A percentile compares a stretch with the other conserved stretches of the same genome.
phyloP scores from a whole-genome alignment of 2,329 filamentous ascomycete species.

The Phyllosticta citriasiana region DNA sequence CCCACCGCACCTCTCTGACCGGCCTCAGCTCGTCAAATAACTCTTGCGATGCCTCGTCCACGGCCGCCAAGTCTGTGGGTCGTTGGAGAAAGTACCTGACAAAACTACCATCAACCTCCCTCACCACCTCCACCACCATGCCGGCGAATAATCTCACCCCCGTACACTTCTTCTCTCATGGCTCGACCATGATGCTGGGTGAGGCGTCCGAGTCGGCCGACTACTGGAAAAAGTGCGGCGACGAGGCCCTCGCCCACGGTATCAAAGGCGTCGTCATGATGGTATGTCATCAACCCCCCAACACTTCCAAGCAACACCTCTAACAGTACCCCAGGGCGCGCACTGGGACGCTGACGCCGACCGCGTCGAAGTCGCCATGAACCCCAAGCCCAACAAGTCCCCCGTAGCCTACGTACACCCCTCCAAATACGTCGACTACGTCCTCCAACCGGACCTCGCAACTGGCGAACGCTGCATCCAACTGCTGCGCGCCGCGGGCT shows the following conservation, averaged over 20 bases:
- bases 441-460: constrained; percentile 49
- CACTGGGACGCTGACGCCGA: constrained; percentile 52
- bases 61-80: background rate
- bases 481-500: constrained; percentile 42
- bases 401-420: constrained; percentile 59
- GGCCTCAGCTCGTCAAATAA: background rate
- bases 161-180: constrained; percentile 60
- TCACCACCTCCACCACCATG: background rate
- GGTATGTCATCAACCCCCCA: constrained; percentile 28
- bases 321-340: constrained; percentile 39
- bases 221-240: constrained; percentile 58
- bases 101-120: background rate
- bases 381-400: constrained; percentile 49
- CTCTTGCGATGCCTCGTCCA: background rate
- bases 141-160: constrained; percentile 33
- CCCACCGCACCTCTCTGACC: background rate
- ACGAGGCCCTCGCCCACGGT: constrained; percentile 48
- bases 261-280: constrained; percentile 58
- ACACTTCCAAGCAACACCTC: background rate
- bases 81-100: background rate
- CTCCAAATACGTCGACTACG: constrained; percentile 53
- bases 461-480: constrained; percentile 42
- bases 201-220: constrained; percentile 51
- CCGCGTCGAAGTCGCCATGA: constrained; percentile 50
- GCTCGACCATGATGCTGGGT: constrained; percentile 62